These are phyloP conservation scores for Pseudogymnoascus sp. DNA, from an alignment of 2,329 filamentous ascomycete genomes.

Conservation along the genomic window DNA sequence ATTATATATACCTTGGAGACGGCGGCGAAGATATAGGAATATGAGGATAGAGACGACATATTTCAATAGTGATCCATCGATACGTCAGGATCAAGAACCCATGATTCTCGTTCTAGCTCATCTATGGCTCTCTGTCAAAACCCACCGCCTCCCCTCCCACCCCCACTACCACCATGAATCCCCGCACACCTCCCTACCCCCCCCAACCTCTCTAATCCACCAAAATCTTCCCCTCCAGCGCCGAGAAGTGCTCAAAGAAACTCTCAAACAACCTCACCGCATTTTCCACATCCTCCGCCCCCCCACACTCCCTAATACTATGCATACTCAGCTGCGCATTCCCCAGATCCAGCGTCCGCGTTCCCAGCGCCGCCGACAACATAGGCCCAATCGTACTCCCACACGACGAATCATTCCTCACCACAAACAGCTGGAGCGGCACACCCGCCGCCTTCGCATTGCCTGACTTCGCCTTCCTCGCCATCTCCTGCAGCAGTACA, in stretches of 20 bases:
- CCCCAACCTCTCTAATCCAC: slow-evolving; percentile 52
- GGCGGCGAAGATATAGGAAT: too few relatives aligned
- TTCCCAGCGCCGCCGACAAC: slow-evolving; percentile 76
- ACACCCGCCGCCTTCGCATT: slow-evolving; percentile 48
- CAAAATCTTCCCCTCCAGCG: slow-evolving; percentile 71
- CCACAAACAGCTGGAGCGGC: slow-evolving; percentile 90
- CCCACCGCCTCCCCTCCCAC: too few relatives aligned
- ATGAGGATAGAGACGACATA: too few relatives aligned
- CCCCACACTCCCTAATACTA: slow-evolving; percentile 88
- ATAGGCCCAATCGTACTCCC: slow-evolving; percentile 98
- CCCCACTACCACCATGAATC: not conserved
- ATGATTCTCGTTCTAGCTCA: too few relatives aligned
- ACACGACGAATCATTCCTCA: slow-evolving; percentile 89
- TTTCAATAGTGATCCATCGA: too few relatives aligned
- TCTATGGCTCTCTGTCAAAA: too few relatives aligned
- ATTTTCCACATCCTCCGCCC: slow-evolving; percentile 78
- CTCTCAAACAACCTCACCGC: slow-evolving; percentile 77
- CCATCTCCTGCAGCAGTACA: slow-evolving; percentile 82
- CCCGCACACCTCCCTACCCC: not conserved
- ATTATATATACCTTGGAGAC: too few relatives aligned
- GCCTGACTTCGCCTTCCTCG: slow-evolving; percentile 47
- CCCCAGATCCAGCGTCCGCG: slow-evolving; percentile 82
- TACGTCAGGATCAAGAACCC: too few relatives aligned
- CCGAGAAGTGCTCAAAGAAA: slow-evolving; percentile 81
- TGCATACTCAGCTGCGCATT: slow-evolving; percentile 97